These are phyloP conservation scores for Calonectria pteridis DNA, from an alignment of 2,329 filamentous ascomycete genomes.

Conservation along the genomic window DNA sequence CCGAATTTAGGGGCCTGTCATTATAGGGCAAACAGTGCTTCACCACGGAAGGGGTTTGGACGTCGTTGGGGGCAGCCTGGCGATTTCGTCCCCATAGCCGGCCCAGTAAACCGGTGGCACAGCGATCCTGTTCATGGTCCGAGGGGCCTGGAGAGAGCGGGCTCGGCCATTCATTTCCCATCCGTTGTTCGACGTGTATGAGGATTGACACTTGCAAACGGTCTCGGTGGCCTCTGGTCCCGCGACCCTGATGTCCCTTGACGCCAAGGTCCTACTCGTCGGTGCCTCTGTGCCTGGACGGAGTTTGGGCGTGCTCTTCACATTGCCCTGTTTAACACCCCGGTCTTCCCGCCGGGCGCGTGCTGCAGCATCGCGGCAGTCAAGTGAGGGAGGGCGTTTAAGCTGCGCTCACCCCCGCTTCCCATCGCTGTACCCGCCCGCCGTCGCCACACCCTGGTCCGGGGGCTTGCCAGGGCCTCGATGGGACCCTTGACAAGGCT, in stretches of 20 bases:
- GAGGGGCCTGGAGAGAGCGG: conserved; percentile 11
- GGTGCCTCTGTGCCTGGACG: conserved; percentile 10
- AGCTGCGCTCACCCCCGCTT: conserved; percentile 33
- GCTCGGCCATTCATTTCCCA: conserved; percentile 9
- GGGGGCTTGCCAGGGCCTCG: conserved; percentile 13
- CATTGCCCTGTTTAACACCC: background rate
- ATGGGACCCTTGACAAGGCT: conserved; percentile 16
- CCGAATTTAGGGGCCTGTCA: background rate
- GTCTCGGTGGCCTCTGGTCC: background rate
- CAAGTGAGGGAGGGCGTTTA: conserved; percentile 35
- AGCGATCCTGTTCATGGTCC: conserved; percentile 20
- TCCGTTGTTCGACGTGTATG: background rate
- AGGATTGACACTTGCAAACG: conserved; percentile 3
- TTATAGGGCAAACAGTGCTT: conserved; percentile 15
- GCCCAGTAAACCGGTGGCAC: conserved; percentile 3
- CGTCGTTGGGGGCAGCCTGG: conserved; percentile 1
- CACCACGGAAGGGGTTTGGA: background rate
- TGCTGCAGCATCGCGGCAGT: conserved; percentile 39
- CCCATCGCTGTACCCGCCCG: conserved; percentile 32
- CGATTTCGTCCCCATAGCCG: background rate
- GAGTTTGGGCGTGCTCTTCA: conserved; percentile 16
- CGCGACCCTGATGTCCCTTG: background rate
- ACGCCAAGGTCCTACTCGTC: background rate
- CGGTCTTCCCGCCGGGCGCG: conserved; percentile 29
- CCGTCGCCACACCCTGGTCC: conserved; percentile 15